Evolutionary conservation across 192 early-diverging fungal species (phyloP).

Genomic region (Linnemannia schmuckeri): DNA sequence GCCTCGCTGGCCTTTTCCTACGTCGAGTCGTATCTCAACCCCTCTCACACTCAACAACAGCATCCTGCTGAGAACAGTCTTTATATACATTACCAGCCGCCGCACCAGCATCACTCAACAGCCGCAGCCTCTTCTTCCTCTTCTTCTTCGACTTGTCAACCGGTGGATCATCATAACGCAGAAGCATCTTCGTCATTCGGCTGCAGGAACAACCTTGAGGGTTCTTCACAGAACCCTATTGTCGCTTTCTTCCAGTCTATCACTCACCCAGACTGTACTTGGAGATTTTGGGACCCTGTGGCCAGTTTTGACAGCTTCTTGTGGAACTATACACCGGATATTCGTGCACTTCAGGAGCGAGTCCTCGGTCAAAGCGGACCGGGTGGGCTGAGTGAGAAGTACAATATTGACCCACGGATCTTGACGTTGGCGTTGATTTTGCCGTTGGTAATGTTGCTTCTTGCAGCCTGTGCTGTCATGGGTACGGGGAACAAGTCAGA

Average conservation of each 20-base stretch:
- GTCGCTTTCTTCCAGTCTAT: slow-evolving; percentile 1
- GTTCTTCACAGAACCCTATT: background rate
- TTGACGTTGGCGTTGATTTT: background rate
- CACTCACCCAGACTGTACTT: background rate
- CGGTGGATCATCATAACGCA: background rate
- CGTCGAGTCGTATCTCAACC: slow-evolving; percentile 10
- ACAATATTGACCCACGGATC: slow-evolving; percentile 21
- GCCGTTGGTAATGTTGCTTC: background rate
- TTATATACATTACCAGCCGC: background rate
- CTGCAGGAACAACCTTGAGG: background rate
- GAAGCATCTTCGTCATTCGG: background rate
- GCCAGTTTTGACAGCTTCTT: slow-evolving; percentile 18
- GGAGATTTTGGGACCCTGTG: background rate
- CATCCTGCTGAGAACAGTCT: background rate
- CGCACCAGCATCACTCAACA: background rate
- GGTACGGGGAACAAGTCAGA: background rate
- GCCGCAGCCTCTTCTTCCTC: background rate
- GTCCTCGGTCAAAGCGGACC: background rate
- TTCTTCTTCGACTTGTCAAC: background rate
- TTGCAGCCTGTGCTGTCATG: background rate
- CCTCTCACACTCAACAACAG: background rate
- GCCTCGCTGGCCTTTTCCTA: background rate
- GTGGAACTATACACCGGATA: slow-evolving; percentile 33
- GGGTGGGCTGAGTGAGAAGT: background rate
- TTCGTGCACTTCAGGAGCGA: slow-evolving; percentile 9